Evolutionary conservation across 371 early-diverging fungal genomes (phyloP), one percentile per base, ranked within the genome.

Genomic region (Rhizomucor pusillus): DNA sequence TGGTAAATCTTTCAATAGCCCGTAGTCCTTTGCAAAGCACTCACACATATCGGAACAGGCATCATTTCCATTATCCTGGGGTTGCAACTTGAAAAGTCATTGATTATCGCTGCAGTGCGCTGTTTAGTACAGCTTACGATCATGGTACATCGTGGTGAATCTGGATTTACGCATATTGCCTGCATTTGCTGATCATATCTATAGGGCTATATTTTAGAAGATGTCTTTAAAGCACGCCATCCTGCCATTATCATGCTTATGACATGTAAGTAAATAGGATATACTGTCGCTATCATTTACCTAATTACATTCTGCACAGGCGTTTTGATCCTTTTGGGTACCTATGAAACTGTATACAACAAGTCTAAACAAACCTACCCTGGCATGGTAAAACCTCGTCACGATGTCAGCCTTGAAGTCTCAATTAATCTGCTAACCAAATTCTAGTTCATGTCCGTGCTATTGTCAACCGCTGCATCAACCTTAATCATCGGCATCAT

Each of bases 61-160:
- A 39, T 68, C 0, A 71, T 89, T 19, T 90, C 90, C 0, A 37
- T 75, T 7, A 60, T 63, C 35, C 61, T 90, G 16, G 77, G 80
- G 0, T 71, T 90, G n/a, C 71, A 73, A 3, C 62, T 90, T 6
- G 85, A 82, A 52, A 77, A 62, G 40, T 77, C 82, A 1, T 62
- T 90, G 22, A 51, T 88, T 16, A 75, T 88, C 20, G 79, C 86
- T 7, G 77, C 88, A 1, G 48, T 79, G 16, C 73, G 87, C 11
- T 85, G 86, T 56, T 49, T 83, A 48, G 71, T 85, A 16, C 86
- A 87, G 56, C 60, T 87, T 52, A 79, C 84, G 2, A 66, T 84
- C 47, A 85, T 87, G 87, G 87, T 75, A 63, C 35, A 36, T 24
- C 20, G 43, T n/a, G 10, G 0, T 13, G 45, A 25, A 52, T 29